Evolutionary conservation across 345 rosid genomes (phyloP), one percentile per base, ranked within the genome.

Genomic region (Erodium maritimum): DNA sequence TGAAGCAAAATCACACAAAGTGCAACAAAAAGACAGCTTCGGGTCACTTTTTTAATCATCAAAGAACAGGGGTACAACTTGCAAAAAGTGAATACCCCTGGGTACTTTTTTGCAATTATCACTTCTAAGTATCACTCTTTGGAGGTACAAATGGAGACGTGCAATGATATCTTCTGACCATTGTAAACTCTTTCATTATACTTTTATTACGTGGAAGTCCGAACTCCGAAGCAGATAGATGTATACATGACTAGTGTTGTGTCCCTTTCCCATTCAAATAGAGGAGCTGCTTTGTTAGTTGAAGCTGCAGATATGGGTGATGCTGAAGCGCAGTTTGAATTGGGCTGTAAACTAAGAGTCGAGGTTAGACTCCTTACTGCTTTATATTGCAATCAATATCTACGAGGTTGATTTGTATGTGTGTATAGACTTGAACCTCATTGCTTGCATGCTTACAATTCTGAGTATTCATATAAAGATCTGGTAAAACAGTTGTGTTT

Each of bases 241-340:
- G 54, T 19, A 19, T 34, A n/a, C 21, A 23, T 23, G 42, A 57
- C 9, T 72, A 53, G 56, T 60, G n/a, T 19, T 48, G 21, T 52
- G 61, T 55, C 23, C 19, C 17, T 13, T 1, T 16, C 50, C 55
- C 56, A 20, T 54, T 17, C 22, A 69, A 56, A 22, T 54, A 88
- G 95, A 54, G 96, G 98, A 68, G 96, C 90, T 73, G 91, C 98
- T 58, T 80, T 91, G 77, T 73, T 91, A 56, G 89, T 86, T 17
- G 96, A 91, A 77, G 90, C 98, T 73, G 95, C 94, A 46, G 80
- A 86, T 37, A 88, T 91, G 96, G 98, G 98, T 46, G 77, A 91
- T 79, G 77, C 93, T 22, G 91, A 91, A 59, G 96, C 94, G 50
- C 95, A 84, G 9, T 91, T 80, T 66, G 94, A 84, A 65, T 67